phyloP scores from a whole-genome alignment of 1,284 basidiomycete species.

The Exobasidium rhododendri region DNA sequence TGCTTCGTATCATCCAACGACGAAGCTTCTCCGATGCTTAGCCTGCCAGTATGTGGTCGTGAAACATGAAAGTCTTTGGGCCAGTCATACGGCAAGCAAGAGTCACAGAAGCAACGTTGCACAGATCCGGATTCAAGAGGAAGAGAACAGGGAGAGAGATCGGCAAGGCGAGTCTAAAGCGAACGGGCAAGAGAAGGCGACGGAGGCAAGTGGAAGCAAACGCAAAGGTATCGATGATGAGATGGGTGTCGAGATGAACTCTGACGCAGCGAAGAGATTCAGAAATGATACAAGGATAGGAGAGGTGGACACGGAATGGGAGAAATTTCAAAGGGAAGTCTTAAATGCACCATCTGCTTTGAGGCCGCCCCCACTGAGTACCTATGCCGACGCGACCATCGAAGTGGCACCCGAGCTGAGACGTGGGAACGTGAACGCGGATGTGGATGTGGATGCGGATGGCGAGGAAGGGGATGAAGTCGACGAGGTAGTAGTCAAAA shows the following conservation, averaged over 20 bases:
- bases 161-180: neutral
- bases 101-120: constrained; percentile 9
- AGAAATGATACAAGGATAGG: neutral
- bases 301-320: constrained; percentile 8
- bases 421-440: neutral
- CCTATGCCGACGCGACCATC: constrained; percentile 9
- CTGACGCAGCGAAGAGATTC: neutral
- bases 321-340: constrained; percentile 5
- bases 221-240: neutral
- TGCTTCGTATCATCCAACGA: neutral
- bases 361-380: neutral
- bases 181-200: neutral
- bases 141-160: neutral
- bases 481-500: constrained; percentile 1
- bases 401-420: constrained; percentile 14
- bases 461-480: neutral
- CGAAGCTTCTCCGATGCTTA: neutral
- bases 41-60: constrained; percentile 1
- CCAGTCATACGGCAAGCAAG: constrained; percentile 7
- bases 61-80: constrained; percentile 13
- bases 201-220: neutral
- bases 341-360: neutral
- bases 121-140: neutral
- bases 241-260: neutral
- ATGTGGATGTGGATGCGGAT: neutral